Evolutionary conservation across 345 rosid species (phyloP).

Genomic region (Hibiscus tridactylites): DNA sequence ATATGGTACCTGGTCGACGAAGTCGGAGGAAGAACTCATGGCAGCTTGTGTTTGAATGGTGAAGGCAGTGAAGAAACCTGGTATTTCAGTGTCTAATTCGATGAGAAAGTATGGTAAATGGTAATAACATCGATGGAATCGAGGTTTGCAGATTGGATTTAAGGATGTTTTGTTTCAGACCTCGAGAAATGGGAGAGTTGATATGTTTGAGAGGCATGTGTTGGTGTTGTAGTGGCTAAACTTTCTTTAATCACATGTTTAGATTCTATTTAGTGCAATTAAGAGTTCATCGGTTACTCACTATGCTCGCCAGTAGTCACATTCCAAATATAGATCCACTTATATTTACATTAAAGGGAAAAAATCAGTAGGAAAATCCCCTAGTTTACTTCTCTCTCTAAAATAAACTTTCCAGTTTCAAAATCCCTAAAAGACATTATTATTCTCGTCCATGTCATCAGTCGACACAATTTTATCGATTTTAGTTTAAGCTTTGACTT

Average conservation of each 20-base stretch:
- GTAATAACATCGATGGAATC: constrained; percentile 1
- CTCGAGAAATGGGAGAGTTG: not conserved
- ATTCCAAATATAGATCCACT: not conserved
- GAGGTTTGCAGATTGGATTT: not conserved
- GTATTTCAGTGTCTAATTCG: not conserved
- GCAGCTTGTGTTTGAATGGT: not conserved
- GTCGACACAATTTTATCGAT: no score
- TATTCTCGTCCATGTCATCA: no score
- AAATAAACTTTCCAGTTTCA: no score
- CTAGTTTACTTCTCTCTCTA: no score
- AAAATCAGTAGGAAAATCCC: no score
- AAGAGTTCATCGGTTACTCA: not conserved
- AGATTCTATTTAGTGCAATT: not conserved
- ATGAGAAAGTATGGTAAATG: not conserved
- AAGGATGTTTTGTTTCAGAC: not conserved
- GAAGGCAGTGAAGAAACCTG: not conserved
- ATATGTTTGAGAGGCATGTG: not conserved
- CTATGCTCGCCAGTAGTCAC: not conserved
- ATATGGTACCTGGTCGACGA: not conserved
- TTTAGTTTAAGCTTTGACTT: no score
- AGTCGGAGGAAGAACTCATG: not conserved
- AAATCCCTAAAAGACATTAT: no score
- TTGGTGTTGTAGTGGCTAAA: not conserved
- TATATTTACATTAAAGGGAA: no score
- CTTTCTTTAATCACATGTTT: not conserved